Evolutionary conservation across 2,329 filamentous ascomycete genomes (phyloP).

Genomic region (Proliferodiscus dingleyae): DNA sequence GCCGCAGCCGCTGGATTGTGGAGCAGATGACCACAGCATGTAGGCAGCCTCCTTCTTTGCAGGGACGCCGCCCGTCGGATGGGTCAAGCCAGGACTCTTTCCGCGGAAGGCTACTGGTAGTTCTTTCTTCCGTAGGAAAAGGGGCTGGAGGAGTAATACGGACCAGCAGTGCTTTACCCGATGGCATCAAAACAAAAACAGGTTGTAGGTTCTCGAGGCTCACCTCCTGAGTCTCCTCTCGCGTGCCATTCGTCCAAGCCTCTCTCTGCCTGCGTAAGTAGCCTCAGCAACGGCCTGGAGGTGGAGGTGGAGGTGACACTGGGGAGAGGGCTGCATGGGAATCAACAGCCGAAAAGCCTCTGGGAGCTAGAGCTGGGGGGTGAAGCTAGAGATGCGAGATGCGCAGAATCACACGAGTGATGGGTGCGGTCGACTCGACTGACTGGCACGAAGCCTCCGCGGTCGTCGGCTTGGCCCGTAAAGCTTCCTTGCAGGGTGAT

Average conservation of each 20-base stretch:
- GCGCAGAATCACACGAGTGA: neutral
- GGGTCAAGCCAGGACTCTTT: neutral
- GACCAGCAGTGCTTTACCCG: neutral
- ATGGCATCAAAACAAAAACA: neutral
- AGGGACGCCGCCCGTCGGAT: neutral
- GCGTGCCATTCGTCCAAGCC: neutral
- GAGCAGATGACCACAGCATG: neutral
- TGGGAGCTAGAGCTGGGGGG: too few relatives aligned
- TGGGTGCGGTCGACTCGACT: too few relatives aligned
- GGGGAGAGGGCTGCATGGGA: too few relatives aligned
- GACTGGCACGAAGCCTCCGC: too few relatives aligned
- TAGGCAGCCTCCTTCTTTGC: neutral
- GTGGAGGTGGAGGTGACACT: too few relatives aligned
- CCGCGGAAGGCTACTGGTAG: neutral
- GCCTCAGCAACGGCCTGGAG: neutral
- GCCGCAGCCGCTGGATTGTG: neutral
- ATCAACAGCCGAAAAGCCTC: neutral
- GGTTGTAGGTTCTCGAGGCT: neutral
- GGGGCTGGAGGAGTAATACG: too few relatives aligned
- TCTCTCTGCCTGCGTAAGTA: constrained; percentile 2
- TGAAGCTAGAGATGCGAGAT: too few relatives aligned
- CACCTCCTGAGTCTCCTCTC: neutral
- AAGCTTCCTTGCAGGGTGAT: neutral
- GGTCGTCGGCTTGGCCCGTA: constrained; percentile 9
- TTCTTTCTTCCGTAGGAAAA: too few relatives aligned